Evolutionary conservation across 2,329 filamentous ascomycete species (phyloP), one percentile per base, ranked within the genome.

Genomic region (Nigrospora sphaerica): DNA sequence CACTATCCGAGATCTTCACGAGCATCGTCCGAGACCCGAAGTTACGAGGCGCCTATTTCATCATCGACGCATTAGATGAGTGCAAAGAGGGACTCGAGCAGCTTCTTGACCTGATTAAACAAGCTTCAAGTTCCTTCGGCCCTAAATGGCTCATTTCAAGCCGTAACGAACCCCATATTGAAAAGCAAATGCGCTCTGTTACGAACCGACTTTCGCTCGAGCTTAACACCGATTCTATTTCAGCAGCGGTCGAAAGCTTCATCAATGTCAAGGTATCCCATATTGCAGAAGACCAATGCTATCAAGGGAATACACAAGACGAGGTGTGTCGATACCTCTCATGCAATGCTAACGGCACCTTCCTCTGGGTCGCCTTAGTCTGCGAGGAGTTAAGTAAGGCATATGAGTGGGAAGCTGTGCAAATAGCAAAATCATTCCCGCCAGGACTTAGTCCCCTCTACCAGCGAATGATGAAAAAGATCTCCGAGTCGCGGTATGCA

Each of bases 1-100:
- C 60, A 10, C 44, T 75, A 19, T 62, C 56, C 5, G 51, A 64
- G 12, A 65, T 74, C 14, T 62, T 76, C 5, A 47, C n/a, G 1
- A 53, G 59, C 23, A 70, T 76, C 12, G 47, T 77, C 1, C 31
- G 60, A 39, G 67, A 73, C 45, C 50, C 56, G 1, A 51, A 32
- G 11, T 45, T 69, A 12, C 32, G 50, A 6, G 54, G 3, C 0
- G 61, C 58, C 0, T 67, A 65, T 49, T 38, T 76, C 4, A 48
- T 76, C 3, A 58, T 77, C 32, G 70, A 77, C 54, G 71, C 67
- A 2, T 65, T 77, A 0, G 70, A 78, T 47, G 71, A 77, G 52
- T 77, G 72, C 49, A 9, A 4, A 36, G 48, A 28, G 9, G 61
- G 53, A 32, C 48, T 56, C 14, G 6, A 39, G 3, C 34, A 56